Percentiles rank a stretch among this genome's conserved stretches.
These are phyloP conservation scores for Trypanosoma mega DNA, from an alignment of 208 protist genomes.

Conservation along the genomic window DNA sequence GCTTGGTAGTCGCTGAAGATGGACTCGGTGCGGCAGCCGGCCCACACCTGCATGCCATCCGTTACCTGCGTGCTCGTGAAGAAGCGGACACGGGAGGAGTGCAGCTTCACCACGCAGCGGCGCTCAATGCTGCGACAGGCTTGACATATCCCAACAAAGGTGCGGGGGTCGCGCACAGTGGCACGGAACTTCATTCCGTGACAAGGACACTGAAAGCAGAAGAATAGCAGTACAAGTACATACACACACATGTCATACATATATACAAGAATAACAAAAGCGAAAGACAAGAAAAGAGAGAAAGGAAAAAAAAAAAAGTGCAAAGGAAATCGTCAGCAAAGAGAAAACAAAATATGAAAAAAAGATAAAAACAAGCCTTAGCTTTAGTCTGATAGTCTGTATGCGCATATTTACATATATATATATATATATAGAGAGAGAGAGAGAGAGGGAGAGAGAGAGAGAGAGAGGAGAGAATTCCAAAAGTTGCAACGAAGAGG, in stretches of 20 bases:
- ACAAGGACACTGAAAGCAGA: background rate
- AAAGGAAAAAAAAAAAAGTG: slow-evolving; percentile 15
- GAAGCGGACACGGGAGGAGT: slow-evolving; percentile 56
- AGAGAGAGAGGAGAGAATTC: too few relatives aligned
- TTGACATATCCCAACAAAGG: slow-evolving; percentile 53
- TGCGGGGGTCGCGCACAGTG: slow-evolving; percentile 50
- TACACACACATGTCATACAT: background rate
- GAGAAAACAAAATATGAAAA: slow-evolving; percentile 8
- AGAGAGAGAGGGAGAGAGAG: too few relatives aligned
- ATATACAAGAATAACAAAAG: background rate
- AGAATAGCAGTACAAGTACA: slow-evolving; percentile 3
- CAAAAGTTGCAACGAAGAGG: too few relatives aligned
- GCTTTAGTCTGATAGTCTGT: too few relatives aligned
- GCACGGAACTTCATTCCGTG: slow-evolving; percentile 79
- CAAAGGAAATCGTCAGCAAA: slow-evolving; percentile 14
- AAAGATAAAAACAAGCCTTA: background rate
- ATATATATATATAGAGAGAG: too few relatives aligned
- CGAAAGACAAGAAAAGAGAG: slow-evolving; percentile 1
- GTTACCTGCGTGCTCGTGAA: slow-evolving; percentile 57
- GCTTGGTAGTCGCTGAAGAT: slow-evolving; percentile 74
- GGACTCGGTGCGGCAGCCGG: slow-evolving; percentile 49
- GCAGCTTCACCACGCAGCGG: slow-evolving; percentile 58
- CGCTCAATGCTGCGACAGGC: slow-evolving; percentile 63
- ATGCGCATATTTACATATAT: too few relatives aligned
- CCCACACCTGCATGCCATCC: slow-evolving; percentile 76